Percentiles rank a stretch among this genome's conserved stretches.
These are phyloP conservation scores for Panicum virgatum DNA, from an alignment of 202 grass and related monocot species.

Conservation along the genomic window DNA sequence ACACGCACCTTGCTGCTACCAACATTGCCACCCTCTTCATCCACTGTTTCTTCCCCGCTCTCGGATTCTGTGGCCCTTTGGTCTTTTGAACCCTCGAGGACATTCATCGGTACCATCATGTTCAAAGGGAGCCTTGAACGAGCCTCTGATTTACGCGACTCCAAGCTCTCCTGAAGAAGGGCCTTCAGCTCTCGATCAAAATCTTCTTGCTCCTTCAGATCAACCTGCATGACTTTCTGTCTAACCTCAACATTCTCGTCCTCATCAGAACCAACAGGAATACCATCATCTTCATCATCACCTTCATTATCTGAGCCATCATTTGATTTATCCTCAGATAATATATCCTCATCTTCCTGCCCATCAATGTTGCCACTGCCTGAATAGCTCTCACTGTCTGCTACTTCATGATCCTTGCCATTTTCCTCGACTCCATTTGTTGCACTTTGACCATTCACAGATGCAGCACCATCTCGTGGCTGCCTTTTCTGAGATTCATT, in stretches of 20 bases:
- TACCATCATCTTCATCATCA: conserved; percentile 82
- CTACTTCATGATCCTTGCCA: conserved; percentile 59
- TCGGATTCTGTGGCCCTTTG: conserved; percentile 62
- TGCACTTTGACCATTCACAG: conserved; percentile 52
- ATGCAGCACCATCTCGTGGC: conserved; percentile 32
- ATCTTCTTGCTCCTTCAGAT: conserved; percentile 94
- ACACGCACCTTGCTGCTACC: conserved; percentile 80
- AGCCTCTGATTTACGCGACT: conserved; percentile 83
- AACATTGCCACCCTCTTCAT: conserved; percentile 70
- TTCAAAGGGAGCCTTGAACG: conserved; percentile 74
- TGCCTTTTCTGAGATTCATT: conserved; percentile 53
- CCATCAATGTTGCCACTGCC: conserved; percentile 75
- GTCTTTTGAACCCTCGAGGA: conserved; percentile 76
- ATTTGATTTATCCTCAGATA: conserved; percentile 80
- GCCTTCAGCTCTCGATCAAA: conserved; percentile 92
- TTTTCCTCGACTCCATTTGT: conserved; percentile 68
- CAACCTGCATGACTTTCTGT: conserved; percentile 76
- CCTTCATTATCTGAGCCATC: conserved; percentile 83
- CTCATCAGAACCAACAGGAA: conserved; percentile 78
- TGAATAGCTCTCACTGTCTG: conserved; percentile 90
- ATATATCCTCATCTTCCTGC: conserved; percentile 79
- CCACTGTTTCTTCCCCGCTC: conserved; percentile 92
- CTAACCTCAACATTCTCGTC: conserved; percentile 83
- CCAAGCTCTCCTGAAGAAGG: conserved; percentile 93
- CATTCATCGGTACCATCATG: conserved; percentile 98